Conservation (phyloP, 371 early-diverging fungal species). For the Syncephalastrum monosporum region DNA sequence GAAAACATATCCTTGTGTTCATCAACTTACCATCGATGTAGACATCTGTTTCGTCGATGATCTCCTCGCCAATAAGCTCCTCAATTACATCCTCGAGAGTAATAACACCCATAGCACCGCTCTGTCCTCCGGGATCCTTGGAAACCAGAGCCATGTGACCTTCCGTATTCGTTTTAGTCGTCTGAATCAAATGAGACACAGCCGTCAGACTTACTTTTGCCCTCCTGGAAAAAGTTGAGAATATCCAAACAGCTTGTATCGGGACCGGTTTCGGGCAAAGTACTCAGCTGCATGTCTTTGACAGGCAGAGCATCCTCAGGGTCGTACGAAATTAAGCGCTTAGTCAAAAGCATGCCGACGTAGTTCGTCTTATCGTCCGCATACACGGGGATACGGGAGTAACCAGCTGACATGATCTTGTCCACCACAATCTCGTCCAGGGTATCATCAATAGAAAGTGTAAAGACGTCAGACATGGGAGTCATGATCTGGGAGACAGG, state of each 20-base stretch:
- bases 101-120: constrained; percentile 82
- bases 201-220: constrained; percentile 64
- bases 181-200: background rate
- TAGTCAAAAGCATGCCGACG: constrained; percentile 88
- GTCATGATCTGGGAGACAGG: constrained; percentile 87
- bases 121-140: constrained; percentile 47
- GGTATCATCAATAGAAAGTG: constrained; percentile 67
- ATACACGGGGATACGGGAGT: constrained; percentile 91
- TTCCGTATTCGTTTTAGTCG: constrained; percentile 7
- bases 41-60: constrained; percentile 93
- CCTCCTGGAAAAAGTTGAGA: constrained; percentile 91
- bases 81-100: constrained; percentile 97
- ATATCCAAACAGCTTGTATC: constrained; percentile 86
- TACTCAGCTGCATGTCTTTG: constrained; percentile 63
- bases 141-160: constrained; percentile 77
- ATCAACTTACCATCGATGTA: constrained; percentile 73
- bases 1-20: background rate
- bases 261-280: constrained; percentile 71
- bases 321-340: constrained; percentile 80
- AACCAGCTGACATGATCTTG: constrained; percentile 80
- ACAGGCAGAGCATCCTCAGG: constrained; percentile 81
- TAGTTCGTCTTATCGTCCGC: constrained; percentile 64
- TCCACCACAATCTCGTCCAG: constrained; percentile 68
- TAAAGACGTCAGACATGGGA: constrained; percentile 79
- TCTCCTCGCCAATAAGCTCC: constrained; percentile 93